These are phyloP conservation scores for Gossypium australe DNA, from an alignment of 345 rosid genomes.

Conservation along the genomic window DNA sequence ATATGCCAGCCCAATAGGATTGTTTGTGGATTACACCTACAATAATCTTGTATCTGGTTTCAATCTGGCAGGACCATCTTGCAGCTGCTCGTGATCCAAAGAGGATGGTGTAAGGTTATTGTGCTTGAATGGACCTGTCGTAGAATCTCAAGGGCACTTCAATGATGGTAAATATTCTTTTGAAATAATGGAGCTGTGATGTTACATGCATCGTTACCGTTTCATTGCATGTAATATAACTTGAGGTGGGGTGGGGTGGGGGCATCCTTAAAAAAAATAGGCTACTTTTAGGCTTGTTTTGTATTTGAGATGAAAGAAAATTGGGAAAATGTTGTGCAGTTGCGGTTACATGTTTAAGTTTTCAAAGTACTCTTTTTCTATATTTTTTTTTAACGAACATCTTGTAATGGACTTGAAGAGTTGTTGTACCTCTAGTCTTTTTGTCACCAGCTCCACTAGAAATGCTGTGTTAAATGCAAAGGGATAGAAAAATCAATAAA, in stretches of 20 bases:
- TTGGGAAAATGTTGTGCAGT: constrained; percentile 19
- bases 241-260: background rate
- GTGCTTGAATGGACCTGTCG: background rate
- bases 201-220: background rate
- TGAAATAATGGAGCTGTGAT: constrained; percentile 17
- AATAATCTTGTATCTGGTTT: constrained; percentile 8
- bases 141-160: constrained; percentile 8
- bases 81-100: constrained; percentile 73
- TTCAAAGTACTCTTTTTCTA: background rate
- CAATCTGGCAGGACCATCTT: constrained; percentile 65
- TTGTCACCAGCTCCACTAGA: background rate
- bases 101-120: constrained; percentile 39
- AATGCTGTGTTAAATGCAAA: background rate
- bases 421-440: constrained; percentile 5
- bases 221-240: constrained; percentile 1
- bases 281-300: constrained; percentile 6
- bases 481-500: too few species aligned
- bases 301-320: constrained; percentile 16
- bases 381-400: background rate
- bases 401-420: constrained; percentile 18
- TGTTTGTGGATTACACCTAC: background rate
- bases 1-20: background rate
- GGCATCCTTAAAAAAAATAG: background rate
- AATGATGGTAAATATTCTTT: constrained; percentile 20
- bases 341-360: constrained; percentile 14